Base-by-base conservation (phyloP, 257 asterid genomes). In the Dorcoceras hygrometricum region DNA sequence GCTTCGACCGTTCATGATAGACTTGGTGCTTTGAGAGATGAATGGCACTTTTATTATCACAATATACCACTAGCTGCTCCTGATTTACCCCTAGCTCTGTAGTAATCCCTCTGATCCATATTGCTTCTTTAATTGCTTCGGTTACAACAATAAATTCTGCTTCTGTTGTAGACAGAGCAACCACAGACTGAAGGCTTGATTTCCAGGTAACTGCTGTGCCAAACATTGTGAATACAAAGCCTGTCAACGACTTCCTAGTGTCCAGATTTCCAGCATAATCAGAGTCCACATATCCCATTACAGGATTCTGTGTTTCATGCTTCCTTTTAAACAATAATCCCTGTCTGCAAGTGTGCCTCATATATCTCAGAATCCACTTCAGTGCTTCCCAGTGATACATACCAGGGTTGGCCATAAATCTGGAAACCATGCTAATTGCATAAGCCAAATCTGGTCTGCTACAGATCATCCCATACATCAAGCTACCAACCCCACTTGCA, bases 401-500 rank as follows among this genome's bases (percentile, higher is more conserved):
- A 9, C 65, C 46, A 3, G 46, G 22, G 22, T 25, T 59, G 39
- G 65, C 25, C 46, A 27, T 59, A 28, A 20, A 26, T 2, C 36
- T 59, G 6, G 36, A 11, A 16, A 59, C 43, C 12, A 59, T 43
- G 26, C 65, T 59, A 18, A 56, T 14, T 6, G 60, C 26, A 18
- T 59, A 36, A 11, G 46, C 31, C 12, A 59, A 3, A 59, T 59
- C 46, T 59, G 46, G 23, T 14, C 43, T 4, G 0, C 36, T 24
- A 23, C 65, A 59, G 4, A 59, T 10, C 36, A 59, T 59, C n/a
- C 7, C 65, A 59, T 59, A 59, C 65, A 27, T 27, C 9, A 59
- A 9, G 3, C 10, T 26, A 9, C 65, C 46, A 1, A 59, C 65
- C 26, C 19, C 46, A 24, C 46, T 59, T 19, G 23, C 46, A 59